phyloP scores from a whole-genome alignment of 805 yeast species.

The Metschnikowia baotianmanensis region DNA sequence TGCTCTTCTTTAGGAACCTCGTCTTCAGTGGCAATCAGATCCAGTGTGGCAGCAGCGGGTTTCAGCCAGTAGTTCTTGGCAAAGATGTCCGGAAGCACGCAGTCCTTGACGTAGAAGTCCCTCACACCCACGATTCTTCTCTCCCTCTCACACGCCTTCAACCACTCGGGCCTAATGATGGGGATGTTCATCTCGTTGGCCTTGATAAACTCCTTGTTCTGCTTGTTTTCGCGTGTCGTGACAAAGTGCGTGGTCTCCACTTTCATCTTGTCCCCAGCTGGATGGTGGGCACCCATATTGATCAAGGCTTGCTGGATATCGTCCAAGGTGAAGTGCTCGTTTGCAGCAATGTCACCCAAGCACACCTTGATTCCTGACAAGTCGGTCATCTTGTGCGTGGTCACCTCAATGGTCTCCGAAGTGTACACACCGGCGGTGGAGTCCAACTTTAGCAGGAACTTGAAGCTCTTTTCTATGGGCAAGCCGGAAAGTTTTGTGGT shows the following conservation, averaged over 20 bases:
- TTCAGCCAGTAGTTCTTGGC: conserved; percentile 41
- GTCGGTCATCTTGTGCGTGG: conserved; percentile 95
- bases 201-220: conserved; percentile 67
- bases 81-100: conserved; percentile 43
- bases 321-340: conserved; percentile 40
- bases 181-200: conserved; percentile 90
- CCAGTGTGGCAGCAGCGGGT: neutral
- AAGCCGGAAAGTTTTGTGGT: conserved; percentile 89
- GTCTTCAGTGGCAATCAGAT: neutral
- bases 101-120: conserved; percentile 68
- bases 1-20: neutral
- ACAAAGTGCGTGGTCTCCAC: conserved; percentile 95
- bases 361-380: conserved; percentile 90
- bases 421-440: conserved; percentile 87
- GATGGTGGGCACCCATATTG: conserved; percentile 75
- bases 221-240: conserved; percentile 58
- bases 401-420: conserved; percentile 66
- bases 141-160: conserved; percentile 88
- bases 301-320: conserved; percentile 63
- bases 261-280: conserved; percentile 66
- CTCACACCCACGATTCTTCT: conserved; percentile 91
- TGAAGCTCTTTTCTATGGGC: conserved; percentile 79
- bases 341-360: conserved; percentile 70
- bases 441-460: conserved; percentile 73
- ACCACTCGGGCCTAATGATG: conserved; percentile 94